These are phyloP conservation scores for Hansfordia pulvinata DNA, from an alignment of 2,329 filamentous ascomycete species.

Conservation along the genomic window DNA sequence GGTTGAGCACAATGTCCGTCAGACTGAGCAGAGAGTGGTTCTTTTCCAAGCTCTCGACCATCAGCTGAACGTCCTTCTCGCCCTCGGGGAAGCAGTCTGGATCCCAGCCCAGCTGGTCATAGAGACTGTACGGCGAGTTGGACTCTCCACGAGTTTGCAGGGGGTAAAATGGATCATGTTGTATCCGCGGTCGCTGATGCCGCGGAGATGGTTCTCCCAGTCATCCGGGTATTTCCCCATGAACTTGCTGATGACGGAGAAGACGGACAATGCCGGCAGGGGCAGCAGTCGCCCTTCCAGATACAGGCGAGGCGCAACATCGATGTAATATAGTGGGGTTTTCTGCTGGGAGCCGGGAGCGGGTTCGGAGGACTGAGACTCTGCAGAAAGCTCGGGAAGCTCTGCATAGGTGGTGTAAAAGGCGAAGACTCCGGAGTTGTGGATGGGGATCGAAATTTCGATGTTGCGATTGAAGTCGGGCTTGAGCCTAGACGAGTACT, in stretches of 20 bases:
- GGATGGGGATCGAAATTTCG: constrained; percentile 78
- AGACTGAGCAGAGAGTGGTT: constrained; percentile 76
- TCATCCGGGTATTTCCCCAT: constrained; percentile 86
- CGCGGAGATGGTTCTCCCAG: constrained; percentile 79
- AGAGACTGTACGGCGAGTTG: constrained; percentile 95
- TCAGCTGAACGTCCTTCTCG: constrained; percentile 62
- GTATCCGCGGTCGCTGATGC: constrained; percentile 84
- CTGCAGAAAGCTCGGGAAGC: constrained; percentile 61
- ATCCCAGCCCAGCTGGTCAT: constrained; percentile 84
- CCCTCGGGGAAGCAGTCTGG: constrained; percentile 69
- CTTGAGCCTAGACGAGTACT: constrained; percentile 44
- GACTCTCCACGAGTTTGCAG: constrained; percentile 78
- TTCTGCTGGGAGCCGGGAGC: constrained; percentile 41
- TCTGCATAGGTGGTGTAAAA: constrained; percentile 91
- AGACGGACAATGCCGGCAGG: constrained; percentile 76
- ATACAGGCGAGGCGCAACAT: constrained; percentile 71
- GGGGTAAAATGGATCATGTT: constrained; percentile 98
- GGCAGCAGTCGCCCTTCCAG: constrained; percentile 65
- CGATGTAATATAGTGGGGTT: constrained; percentile 79
- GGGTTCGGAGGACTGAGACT: constrained; percentile 29
- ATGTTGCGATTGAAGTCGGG: constrained; percentile 89
- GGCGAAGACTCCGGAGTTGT: constrained; percentile 74
- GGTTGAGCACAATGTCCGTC: constrained; percentile 96
- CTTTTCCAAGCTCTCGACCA: constrained; percentile 72
- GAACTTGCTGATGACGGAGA: constrained; percentile 94